These are phyloP conservation scores for Metschnikowia proteae DNA, from an alignment of 805 yeast genomes.

Conservation along the genomic window DNA sequence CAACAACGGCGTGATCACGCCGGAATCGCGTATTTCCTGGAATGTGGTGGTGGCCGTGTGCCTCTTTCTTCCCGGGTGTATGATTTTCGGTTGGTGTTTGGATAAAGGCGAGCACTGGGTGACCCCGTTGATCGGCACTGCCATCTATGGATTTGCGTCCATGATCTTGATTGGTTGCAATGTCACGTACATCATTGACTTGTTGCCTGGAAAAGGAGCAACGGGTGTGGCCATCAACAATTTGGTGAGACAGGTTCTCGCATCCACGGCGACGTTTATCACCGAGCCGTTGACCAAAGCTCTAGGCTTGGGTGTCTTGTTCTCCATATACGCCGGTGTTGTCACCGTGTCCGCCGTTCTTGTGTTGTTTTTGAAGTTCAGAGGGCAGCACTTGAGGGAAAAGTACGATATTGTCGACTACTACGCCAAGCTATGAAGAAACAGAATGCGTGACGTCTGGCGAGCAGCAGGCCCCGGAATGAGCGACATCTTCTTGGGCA, in stretches of 20 bases:
- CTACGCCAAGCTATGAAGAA: conserved; percentile 44
- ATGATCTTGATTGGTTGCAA: conserved; percentile 83
- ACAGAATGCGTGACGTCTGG: no score
- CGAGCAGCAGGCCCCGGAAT: no score
- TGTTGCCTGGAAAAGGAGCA: conserved; percentile 84
- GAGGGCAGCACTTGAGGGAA: conserved; percentile 62
- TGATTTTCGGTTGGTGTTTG: conserved; percentile 82
- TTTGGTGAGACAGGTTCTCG: conserved; percentile 65
- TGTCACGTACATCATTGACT: conserved; percentile 75
- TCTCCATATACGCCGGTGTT: conserved; percentile 61
- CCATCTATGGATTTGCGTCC: conserved; percentile 75
- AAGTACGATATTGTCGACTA: conserved; percentile 54
- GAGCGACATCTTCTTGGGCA: no score
- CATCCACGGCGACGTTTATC: conserved; percentile 72
- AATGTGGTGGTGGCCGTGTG: conserved; percentile 65
- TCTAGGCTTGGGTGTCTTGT: conserved; percentile 68
- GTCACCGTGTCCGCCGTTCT: conserved; percentile 41
- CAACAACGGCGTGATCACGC: conserved; percentile 63
- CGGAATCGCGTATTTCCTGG: conserved; percentile 77
- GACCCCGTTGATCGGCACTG: conserved; percentile 76
- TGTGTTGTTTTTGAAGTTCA: conserved; percentile 46
- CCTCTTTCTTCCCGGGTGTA: conserved; percentile 57
- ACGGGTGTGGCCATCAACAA: conserved; percentile 85
- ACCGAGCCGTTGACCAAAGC: conserved; percentile 67
- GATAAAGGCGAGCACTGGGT: conserved; percentile 68